Evolutionary conservation across 345 rosid genomes (phyloP).

Genomic region (Citrus cavaleriei): DNA sequence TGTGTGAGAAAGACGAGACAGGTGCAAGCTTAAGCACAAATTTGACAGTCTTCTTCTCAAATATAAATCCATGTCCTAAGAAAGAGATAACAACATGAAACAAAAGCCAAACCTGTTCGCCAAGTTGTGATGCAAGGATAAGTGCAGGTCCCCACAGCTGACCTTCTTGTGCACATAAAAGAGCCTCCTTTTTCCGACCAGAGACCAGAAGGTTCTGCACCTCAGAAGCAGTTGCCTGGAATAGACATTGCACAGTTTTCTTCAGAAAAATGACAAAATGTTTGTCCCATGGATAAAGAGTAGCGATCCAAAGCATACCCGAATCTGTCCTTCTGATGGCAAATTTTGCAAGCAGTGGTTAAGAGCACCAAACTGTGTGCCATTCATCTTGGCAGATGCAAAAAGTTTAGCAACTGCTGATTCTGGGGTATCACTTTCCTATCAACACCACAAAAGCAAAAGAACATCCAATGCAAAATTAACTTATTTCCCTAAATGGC

Average conservation of each 20-base stretch:
- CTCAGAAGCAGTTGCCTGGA: conserved; percentile 86
- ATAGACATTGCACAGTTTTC: conserved; percentile 10
- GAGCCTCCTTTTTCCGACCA: conserved; percentile 86
- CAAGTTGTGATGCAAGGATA: conserved; percentile 92
- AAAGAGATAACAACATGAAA: not conserved
- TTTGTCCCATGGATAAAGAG: not conserved
- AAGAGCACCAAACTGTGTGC: conserved; percentile 46
- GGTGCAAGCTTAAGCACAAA: not conserved
- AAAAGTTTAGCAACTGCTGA: conserved; percentile 92
- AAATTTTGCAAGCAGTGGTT: conserved; percentile 72
- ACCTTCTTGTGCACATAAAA: conserved; percentile 86
- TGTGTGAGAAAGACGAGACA: not conserved
- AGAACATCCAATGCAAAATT: conserved; percentile 1
- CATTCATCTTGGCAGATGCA: conserved; percentile 71
- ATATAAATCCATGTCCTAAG: conserved; percentile 8
- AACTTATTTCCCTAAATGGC: not conserved
- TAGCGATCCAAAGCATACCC: conserved; percentile 38
- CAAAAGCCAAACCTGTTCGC: conserved; percentile 69
- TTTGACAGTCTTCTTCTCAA: not conserved
- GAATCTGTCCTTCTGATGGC: conserved; percentile 86
- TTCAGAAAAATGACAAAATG: conserved; percentile 14
- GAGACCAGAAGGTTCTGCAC: conserved; percentile 92
- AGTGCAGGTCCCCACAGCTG: conserved; percentile 99
- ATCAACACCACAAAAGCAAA: conserved; percentile 13
- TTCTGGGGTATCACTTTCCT: conserved; percentile 92